Evolutionary conservation across 2,329 filamentous ascomycete genomes (phyloP).

Genomic region (Cladorrhinum sp.): DNA sequence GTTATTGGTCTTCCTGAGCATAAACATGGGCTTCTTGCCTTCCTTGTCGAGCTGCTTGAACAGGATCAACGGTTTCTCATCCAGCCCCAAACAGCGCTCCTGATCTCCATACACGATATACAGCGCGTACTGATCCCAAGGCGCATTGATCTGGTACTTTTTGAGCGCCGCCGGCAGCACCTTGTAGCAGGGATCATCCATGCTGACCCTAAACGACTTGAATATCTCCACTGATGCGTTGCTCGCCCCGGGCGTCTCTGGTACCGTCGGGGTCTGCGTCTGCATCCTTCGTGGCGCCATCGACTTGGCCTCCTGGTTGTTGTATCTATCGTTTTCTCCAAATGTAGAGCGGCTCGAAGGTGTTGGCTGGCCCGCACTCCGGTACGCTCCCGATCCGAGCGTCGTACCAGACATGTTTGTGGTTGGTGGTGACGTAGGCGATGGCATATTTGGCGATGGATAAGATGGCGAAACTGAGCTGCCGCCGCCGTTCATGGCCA

Average conservation of each 20-base stretch:
- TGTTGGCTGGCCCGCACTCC: constrained; percentile 50
- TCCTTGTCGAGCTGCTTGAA: constrained; percentile 98
- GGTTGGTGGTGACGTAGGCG: constrained; percentile 64
- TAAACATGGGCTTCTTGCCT: constrained; percentile 98
- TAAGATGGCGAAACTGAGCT: constrained; percentile 53
- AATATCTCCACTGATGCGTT: constrained; percentile 84
- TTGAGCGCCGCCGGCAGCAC: constrained; percentile 92
- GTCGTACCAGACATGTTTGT: constrained; percentile 46
- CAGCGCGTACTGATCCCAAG: constrained; percentile 94
- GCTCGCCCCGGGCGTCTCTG: constrained; percentile 54
- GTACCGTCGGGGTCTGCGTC: constrained; percentile 50
- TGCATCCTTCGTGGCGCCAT: constrained; percentile 55
- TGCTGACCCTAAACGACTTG: constrained; percentile 96
- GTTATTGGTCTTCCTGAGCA: constrained; percentile 71
- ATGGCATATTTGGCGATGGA: constrained; percentile 64
- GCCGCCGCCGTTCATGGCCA: constrained; percentile 64
- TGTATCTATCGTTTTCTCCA: constrained; percentile 44
- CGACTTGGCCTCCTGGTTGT: constrained; percentile 39
- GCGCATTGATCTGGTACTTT: constrained; percentile 97
- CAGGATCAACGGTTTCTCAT: constrained; percentile 90
- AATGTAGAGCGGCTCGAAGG: constrained; percentile 56
- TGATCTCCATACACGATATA: constrained; percentile 99
- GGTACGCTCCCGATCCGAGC: constrained; percentile 60
- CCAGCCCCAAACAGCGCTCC: constrained; percentile 84
- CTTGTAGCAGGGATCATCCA: constrained; percentile 97